Base-by-base conservation (phyloP, 257 asterid species). In the Solanum paucissectum region DNA sequence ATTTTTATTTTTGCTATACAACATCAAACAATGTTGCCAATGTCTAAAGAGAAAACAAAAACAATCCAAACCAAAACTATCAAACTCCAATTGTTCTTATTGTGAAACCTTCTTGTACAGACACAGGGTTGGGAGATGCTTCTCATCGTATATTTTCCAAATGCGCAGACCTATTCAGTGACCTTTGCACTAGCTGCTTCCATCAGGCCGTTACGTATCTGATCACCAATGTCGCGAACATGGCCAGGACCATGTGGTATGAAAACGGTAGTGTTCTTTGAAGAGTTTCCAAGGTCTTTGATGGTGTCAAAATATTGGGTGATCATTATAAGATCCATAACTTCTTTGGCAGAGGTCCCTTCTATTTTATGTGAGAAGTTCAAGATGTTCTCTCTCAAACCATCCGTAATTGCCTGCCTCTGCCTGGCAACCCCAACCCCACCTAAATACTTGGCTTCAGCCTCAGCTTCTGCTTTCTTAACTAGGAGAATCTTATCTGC, bases 361-460 rank as follows among this genome's bases (percentile, higher is more conserved):
- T 91, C 98, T 38, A 97, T 91, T 89, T 93, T 97, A 91, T 94
- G 93, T 79, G 99, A 96, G 93, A 97, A 96, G 89, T 96, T 95
- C 92, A 97, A 86, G 69, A 97, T 97, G 91, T 97, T 97, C 93
- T 96, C 98, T 46, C 99, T 88, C 87, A 96, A 92, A 69, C 99
- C 99, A 49, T 96, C 99, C 5, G 99, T 96, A 29, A 96, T 96
- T n/a, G 99, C 99, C 88, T 97, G 99, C 83, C 99, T 93, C 93
- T 97, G 99, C 90, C 96, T 92, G n/a, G 99, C 99, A 44, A 97
- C 99, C 75, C 99, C 99, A 10, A 97, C 98, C 49, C 99, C 99
- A 52, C 99, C 99, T 9, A 97, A 95, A 92, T 97, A 97, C 94
- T 97, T 97, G 90, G 99, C 86, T 89, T 97, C 99, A 25, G 99